Evolutionary conservation across 225 moss, liverwort and hornwort genomes (phyloP), one percentile per base, ranked within the genome.

Genomic region (Rhytidiadelphus loreus): DNA sequence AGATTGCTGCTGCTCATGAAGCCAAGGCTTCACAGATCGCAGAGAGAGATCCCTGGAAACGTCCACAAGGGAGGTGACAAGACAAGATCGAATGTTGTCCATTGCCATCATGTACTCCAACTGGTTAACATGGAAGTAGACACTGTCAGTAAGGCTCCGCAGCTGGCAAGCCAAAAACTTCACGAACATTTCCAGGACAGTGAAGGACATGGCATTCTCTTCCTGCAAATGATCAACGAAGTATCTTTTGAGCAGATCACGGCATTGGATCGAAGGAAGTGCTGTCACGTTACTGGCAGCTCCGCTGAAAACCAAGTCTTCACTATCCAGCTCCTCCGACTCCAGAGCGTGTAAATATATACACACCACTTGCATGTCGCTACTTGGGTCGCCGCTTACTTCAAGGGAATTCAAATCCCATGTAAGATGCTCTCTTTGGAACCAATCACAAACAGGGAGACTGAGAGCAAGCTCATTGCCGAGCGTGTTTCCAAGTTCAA

Each of bases 401-500:
- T 94, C 87, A 65, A 94, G 94, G 57, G 88, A 87, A 33, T 82
- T 85, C 62, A 94, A 79, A 72, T 91, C 60, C 94, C 94, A 94
- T 53, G 85, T 88, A 28, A 92, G 53, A 82, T 93, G 87, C 79
- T 93, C 88, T 58, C 86, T 88, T 85, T 86, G 89, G 64, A 94
- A 92, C 94, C 94, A 93, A 58, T 83, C 88, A 63, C 93, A 93
- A 63, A 93, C 83, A 59, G 92, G 93, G 25, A 94, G 91, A 70
- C 87, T 91, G 44, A 80, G 87, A 48, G 87, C 90, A 75, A 94
- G 94, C 81, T 93, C 92, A 81, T 91, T 93, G 77, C 90, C 91
- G n/a, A 94, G 92, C 64, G 94, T 94, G 80, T 94, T 94, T 59
- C 90, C 94, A 89, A 94, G 91, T 75, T 94, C 94, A 18, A 94